Conservation (phyloP, 768 basidiomycete species). For the Boletus bicolor region DNA sequence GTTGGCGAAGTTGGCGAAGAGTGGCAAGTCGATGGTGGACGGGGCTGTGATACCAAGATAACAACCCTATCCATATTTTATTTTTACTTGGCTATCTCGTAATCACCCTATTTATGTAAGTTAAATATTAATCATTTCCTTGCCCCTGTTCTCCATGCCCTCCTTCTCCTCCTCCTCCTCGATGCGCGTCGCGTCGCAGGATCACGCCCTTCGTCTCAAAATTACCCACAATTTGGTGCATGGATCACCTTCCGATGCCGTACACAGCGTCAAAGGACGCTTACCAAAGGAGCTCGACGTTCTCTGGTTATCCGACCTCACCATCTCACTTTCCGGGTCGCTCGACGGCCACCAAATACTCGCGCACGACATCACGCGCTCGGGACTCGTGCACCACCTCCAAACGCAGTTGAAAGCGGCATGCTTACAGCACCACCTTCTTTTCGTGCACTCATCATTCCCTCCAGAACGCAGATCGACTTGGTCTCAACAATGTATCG, state of each 20-base stretch:
- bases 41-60: constrained; percentile 32
- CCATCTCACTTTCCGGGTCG: constrained; percentile 52
- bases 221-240: constrained; percentile 43
- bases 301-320: constrained; percentile 45
- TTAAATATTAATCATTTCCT: constrained; percentile 10
- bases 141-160: constrained; percentile 25
- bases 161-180: constrained; percentile 30
- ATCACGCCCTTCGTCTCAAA: constrained; percentile 44
- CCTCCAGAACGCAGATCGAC: constrained; percentile 53
- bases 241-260: constrained; percentile 29
- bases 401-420: constrained; percentile 50
- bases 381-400: constrained; percentile 50
- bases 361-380: constrained; percentile 40
- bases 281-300: constrained; percentile 44
- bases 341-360: constrained; percentile 43
- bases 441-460: constrained; percentile 10
- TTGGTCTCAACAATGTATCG: constrained; percentile 61
- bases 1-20: constrained; percentile 7
- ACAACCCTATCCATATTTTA: constrained; percentile 11
- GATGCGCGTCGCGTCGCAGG: constrained; percentile 43
- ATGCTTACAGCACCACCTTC: constrained; percentile 13
- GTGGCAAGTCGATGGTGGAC: constrained; percentile 19
- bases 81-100: constrained; percentile 28
- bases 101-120: constrained; percentile 11
- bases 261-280: constrained; percentile 33